Base-by-base conservation (phyloP, 176 grass and related monocot genomes). In the Thalia dealbata region DNA sequence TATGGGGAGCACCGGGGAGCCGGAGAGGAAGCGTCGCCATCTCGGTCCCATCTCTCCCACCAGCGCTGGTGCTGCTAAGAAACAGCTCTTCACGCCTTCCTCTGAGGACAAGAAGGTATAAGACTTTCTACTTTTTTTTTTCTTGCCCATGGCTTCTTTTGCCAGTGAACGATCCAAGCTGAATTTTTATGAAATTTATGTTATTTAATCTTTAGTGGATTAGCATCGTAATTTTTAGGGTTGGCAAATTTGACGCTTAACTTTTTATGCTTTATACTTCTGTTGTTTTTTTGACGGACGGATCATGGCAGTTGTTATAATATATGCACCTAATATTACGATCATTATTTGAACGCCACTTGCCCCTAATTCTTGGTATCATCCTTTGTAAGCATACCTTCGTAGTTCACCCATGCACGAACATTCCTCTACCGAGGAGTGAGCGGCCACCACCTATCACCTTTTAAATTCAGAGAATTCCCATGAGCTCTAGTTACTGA, bases 61-160 rank as follows among this genome's bases (percentile, higher is more conserved):
- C n/a, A 76, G 75, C 11, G 67, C 70, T 8, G 74, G 69, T 16
- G 46, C 85, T 4, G 74, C 80, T 60, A 88, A 88, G 77, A 85
- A 86, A 69, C 72, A 81, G 23, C 78, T 73, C 5, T 64, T 78
- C 27, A n/a, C 78, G 7, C 83, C 81, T n/a, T 78, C 56, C 61
- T 86, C 86, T n/a, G 86, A 86, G 68, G 84, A 92, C 48, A 89
- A 82, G 72, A 93, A 89, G 90, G 86, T 93, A 78, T 76, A 50
- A 50, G 28, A 48, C n/a, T 64, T 13, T 63, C 16, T 68, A 75
- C 43, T 5, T 19, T 45, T 24, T n/a, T n/a, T n/a, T n/a, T n/a
- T n/a, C n/a, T n/a, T n/a, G n/a, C n/a, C n/a, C n/a, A 29, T 38
- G 2, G 22, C 77, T 73, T 38, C 19, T 61, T 50, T 76, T 46